These are phyloP conservation scores for Aspergillus cejpii DNA, from an alignment of 2,329 filamentous ascomycete genomes.

Conservation along the genomic window DNA sequence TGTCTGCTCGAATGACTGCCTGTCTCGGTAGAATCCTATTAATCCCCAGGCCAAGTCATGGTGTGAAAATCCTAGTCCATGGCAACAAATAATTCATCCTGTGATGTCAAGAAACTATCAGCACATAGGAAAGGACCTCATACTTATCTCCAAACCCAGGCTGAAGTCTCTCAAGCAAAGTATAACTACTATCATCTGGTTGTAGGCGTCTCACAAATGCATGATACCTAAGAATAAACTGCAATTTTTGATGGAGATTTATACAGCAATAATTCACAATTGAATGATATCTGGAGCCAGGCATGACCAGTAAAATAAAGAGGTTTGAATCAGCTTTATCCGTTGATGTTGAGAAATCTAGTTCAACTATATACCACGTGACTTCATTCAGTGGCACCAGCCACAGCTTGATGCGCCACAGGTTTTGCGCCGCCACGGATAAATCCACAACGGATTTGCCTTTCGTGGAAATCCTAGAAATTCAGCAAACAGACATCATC, in stretches of 20 bases:
- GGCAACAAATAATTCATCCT: no score
- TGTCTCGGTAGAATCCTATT: not conserved
- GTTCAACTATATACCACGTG: constrained; percentile 11
- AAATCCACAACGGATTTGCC: constrained; percentile 41
- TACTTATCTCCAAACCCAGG: no score
- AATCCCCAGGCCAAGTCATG: not conserved
- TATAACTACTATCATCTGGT: no score
- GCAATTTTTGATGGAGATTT: no score
- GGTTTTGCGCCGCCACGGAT: constrained; percentile 26
- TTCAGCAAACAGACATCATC: constrained; percentile 25
- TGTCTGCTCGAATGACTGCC: not conserved
- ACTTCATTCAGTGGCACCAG: constrained; percentile 15
- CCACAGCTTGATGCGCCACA: constrained; percentile 32
- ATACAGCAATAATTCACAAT: no score
- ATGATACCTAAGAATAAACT: no score
- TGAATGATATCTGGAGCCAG: no score
- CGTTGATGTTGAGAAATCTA: not conserved
- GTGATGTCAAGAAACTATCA: no score
- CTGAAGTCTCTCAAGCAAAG: no score
- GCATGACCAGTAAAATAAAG: not conserved
- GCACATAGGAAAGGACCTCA: no score
- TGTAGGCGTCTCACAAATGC: no score
- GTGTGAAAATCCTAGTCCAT: not conserved
- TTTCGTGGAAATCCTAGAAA: constrained; percentile 38
- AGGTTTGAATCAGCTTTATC: not conserved